phyloP scores from a whole-genome alignment of 139 green algal genomes.

The Trebouxia sp. region DNA sequence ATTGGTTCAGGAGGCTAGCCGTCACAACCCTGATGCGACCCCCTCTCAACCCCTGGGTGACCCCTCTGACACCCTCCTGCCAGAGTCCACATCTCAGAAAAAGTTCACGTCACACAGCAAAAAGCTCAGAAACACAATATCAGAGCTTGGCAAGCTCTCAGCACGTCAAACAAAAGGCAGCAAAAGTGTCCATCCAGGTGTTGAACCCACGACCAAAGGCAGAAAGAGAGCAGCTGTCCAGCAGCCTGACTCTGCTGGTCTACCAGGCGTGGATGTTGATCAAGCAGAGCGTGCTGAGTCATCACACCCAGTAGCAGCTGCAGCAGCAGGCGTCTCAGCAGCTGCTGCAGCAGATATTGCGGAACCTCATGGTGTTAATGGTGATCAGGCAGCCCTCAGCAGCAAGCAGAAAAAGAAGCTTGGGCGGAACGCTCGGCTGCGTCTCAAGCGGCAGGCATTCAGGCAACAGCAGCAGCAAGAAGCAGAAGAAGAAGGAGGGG shows the following conservation, averaged over 20 bases:
- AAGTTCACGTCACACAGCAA: background rate
- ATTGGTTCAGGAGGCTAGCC: background rate
- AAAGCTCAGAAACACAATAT: background rate
- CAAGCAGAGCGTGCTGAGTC: too few species aligned
- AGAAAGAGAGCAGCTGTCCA: too few species aligned
- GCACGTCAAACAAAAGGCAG: too few species aligned
- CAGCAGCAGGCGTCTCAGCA: too few species aligned
- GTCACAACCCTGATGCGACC: background rate
- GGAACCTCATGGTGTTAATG: too few species aligned
- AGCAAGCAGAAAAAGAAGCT: constrained; percentile 27
- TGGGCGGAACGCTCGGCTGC: background rate
- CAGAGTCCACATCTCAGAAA: too few species aligned
- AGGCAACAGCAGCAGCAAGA: constrained; percentile 12
- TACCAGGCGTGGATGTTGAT: too few species aligned
- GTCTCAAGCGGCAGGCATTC: constrained; percentile 10
- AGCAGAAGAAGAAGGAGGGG: background rate
- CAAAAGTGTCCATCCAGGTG: too few species aligned
- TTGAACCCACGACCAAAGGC: too few species aligned
- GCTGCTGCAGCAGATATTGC: background rate
- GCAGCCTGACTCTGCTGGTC: too few species aligned
- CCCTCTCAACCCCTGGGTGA: too few species aligned
- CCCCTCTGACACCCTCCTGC: too few species aligned
- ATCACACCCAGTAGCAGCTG: background rate
- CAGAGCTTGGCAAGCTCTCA: background rate
- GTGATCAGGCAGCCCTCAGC: background rate